Evolutionary conservation across 202 grass and related monocot species (phyloP).

Genomic region (Musa balbisiana): DNA sequence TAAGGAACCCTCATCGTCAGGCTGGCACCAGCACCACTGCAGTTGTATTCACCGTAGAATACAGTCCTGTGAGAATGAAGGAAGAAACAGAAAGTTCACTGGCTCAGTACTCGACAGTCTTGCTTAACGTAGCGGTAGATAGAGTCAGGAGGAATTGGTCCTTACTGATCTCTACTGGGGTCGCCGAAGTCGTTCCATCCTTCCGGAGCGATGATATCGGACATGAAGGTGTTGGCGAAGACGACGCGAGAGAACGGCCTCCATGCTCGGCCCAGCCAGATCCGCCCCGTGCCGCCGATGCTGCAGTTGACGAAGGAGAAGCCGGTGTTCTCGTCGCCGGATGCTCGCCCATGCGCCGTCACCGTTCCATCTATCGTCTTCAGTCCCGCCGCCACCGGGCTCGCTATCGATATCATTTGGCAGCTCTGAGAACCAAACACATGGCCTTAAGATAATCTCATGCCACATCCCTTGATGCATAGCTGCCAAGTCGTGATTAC

Average conservation of each 20-base stretch:
- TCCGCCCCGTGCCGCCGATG: slow-evolving; percentile 59
- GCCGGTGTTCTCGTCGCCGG: slow-evolving; percentile 52
- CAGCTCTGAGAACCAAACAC: slow-evolving; percentile 42
- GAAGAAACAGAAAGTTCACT: slow-evolving; percentile 1
- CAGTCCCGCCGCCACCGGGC: slow-evolving; percentile 48
- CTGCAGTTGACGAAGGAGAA: slow-evolving; percentile 65
- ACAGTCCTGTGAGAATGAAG: slow-evolving; percentile 37
- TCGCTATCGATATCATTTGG: slow-evolving; percentile 69
- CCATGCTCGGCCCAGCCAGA: slow-evolving; percentile 86
- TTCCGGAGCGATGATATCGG: slow-evolving; percentile 59
- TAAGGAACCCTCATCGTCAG: slow-evolving; percentile 47
- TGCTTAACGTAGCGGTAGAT: not conserved
- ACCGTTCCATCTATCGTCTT: slow-evolving; percentile 55
- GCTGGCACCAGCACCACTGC: slow-evolving; percentile 64
- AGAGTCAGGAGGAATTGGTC: not conserved
- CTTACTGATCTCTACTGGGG: slow-evolving; percentile 66
- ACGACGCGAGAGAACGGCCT: slow-evolving; percentile 60
- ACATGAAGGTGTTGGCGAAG: slow-evolving; percentile 68
- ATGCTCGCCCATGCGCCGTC: slow-evolving; percentile 45
- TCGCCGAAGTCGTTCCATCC: slow-evolving; percentile 92
- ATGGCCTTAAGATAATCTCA: not conserved
- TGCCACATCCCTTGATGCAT: too few relatives aligned
- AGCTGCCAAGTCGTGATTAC: slow-evolving; percentile 14
- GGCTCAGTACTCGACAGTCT: not conserved
- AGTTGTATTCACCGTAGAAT: slow-evolving; percentile 76